A percentile compares a stretch with the other conserved stretches of the same genome.
Conservation (phyloP, 1,139 yeast genomes). For the Ogataea hybrid region DNA sequence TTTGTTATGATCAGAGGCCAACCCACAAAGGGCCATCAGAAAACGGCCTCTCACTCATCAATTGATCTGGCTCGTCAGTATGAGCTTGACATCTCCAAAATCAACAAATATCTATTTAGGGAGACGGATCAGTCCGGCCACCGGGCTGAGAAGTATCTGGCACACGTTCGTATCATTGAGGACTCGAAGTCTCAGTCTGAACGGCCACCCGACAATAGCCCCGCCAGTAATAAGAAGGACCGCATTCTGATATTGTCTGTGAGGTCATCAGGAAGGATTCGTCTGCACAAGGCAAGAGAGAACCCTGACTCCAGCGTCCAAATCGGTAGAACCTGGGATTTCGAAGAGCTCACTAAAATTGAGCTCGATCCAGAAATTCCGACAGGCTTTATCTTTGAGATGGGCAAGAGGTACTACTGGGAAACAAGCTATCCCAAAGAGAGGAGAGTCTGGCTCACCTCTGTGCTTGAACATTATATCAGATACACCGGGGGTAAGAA, state of each 20-base stretch:
- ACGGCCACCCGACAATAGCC: constrained; percentile 43
- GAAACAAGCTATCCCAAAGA: constrained; percentile 68
- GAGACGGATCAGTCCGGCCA: constrained; percentile 37
- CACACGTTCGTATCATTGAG: constrained; percentile 58
- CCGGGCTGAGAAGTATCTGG: constrained; percentile 49
- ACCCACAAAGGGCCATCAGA: constrained; percentile 12
- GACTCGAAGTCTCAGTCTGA: constrained; percentile 46
- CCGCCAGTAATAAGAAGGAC: constrained; percentile 40
- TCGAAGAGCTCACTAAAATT: constrained; percentile 64
- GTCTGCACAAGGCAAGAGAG: constrained; percentile 84
- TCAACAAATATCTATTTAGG: constrained; percentile 45
- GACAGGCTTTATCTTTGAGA: constrained; percentile 57
- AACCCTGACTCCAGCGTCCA: constrained; percentile 74
- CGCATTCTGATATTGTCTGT: constrained; percentile 50
- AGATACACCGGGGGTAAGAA: constrained; percentile 61
- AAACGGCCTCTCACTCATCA: constrained; percentile 19
- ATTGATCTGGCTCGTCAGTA: constrained; percentile 48
- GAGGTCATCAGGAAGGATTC: constrained; percentile 58
- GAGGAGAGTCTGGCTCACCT: constrained; percentile 61
- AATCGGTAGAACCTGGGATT: constrained; percentile 91
- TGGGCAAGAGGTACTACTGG: constrained; percentile 89
- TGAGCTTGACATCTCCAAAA: constrained; percentile 45
- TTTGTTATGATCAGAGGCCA: background rate
- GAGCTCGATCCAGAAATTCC: constrained; percentile 50
- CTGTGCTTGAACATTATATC: constrained; percentile 61